Base-by-base conservation (phyloP, 768 basidiomycete species). In the Fistulinella prunicolor region DNA sequence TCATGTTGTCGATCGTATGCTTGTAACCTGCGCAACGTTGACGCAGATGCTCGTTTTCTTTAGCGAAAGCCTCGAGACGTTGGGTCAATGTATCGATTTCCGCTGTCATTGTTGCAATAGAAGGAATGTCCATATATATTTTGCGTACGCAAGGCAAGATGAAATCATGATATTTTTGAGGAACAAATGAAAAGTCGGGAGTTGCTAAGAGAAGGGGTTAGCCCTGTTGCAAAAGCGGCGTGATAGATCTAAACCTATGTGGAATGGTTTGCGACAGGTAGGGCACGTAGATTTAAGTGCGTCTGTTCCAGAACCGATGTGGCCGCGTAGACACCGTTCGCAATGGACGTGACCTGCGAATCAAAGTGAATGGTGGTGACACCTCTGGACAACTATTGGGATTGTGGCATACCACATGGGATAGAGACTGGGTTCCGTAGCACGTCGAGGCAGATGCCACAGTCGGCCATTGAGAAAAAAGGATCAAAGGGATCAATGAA, bases 301-400 rank as follows among this genome's bases (percentile, higher is more conserved):
- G 44, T 69, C 62, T 20, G 56, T 3, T n/a, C 65, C 65, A 40
- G 63, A 43, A 41, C 19, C 47, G 39, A 66, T 59, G 43, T 66
- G 53, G 16, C 40, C 70, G n/a, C 72, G 62, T 29, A 86, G 72
- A 53, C 85, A 86, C 38, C 74, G 71, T 45, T 74, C 71, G 63
- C 85, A 86, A 60, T 83, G 85, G 34, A 86, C 68, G 56, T 86
- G 84, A 13, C 85, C 85, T 86, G 24, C 23, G 28, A 37, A 17
- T 28, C 26, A 35, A 17, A 22, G 35, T 55, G 22, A 62, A 42
- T 21, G 2, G 14, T 29, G 45, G 50, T 21, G 44, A 35, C 21
- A 50, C 21, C 3, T 10, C n/a, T n/a, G n/a, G 28, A 12, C 28
- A 28, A 13, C 14, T 34, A 16, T n/a, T 12, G 2, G 30, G 6